phyloP scores from a whole-genome alignment of 1,284 basidiomycete genomes.

The Ustilago lituana region DNA sequence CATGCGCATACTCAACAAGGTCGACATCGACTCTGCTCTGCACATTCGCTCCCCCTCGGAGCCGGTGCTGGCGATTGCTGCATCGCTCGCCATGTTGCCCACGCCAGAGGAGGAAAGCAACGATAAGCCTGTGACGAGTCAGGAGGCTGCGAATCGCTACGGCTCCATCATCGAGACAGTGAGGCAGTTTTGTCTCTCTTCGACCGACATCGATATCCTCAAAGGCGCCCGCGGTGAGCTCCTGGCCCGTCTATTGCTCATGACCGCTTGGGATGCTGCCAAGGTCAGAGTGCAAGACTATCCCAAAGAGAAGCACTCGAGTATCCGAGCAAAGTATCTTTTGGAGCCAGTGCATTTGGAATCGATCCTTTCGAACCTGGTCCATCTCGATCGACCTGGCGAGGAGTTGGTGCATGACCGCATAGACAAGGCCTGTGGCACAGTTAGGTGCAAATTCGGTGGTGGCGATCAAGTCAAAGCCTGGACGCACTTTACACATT shows the following conservation, averaged over 20 bases:
- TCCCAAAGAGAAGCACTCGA: neutral
- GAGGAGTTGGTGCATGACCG: neutral
- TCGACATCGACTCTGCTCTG: too few species aligned
- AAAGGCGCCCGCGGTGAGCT: conserved; percentile 5
- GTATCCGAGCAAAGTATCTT: neutral
- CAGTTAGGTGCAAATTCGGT: neutral
- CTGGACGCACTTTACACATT: conserved; percentile 4
- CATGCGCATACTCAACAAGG: conserved; percentile 2
- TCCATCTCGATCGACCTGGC: neutral
- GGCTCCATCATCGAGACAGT: conserved; percentile 6
- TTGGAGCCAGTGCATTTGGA: neutral
- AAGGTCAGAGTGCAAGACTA: neutral
- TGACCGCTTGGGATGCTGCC: conserved; percentile 6
- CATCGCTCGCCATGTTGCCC: conserved; percentile 2
- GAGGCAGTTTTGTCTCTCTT: neutral
- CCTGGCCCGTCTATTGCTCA: neutral
- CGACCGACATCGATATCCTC: conserved; percentile 2
- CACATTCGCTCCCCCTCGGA: conserved; percentile 3
- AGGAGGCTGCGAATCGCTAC: neutral
- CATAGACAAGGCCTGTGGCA: neutral
- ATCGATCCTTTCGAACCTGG: neutral
- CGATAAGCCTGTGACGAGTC: neutral
- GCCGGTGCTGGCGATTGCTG: conserved; percentile 4
- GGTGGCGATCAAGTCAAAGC: neutral
- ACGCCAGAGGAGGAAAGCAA: neutral